Conservation (phyloP, 208 protist genomes). For the Trypanosomatidae sp. region DNA sequence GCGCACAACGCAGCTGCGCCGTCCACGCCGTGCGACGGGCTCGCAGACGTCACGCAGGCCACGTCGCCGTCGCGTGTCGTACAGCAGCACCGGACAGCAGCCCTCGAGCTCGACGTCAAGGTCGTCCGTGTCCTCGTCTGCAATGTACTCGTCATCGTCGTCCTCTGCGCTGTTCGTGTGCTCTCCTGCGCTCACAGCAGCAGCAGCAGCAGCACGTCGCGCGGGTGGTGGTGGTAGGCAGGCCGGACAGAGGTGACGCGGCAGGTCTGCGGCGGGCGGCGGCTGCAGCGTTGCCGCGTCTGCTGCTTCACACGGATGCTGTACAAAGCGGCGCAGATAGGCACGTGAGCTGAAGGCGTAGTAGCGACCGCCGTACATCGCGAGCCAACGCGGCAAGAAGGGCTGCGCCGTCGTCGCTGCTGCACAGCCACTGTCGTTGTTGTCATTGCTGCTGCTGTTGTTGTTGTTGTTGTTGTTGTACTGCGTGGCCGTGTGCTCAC, state of each 20-base stretch:
- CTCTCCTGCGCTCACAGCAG: no score
- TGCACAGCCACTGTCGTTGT: no score
- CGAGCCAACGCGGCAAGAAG: conserved; percentile 22
- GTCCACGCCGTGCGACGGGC: conserved; percentile 52
- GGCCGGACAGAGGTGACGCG: conserved; percentile 5
- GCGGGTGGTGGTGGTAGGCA: no score
- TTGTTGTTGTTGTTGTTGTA: no score
- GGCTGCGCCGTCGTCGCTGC: no score
- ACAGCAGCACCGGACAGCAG: conserved; percentile 86
- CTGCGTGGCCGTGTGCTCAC: no score
- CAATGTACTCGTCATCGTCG: no score
- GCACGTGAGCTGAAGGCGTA: conserved; percentile 56
- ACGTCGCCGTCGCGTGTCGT: conserved; percentile 63
- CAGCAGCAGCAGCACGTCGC: no score
- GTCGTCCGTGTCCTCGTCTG: neutral
- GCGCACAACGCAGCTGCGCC: conserved; percentile 35
- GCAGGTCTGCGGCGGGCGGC: conserved; percentile 36
- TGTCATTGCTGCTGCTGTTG: no score
- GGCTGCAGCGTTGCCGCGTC: conserved; percentile 18
- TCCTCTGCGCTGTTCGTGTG: no score
- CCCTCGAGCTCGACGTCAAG: conserved; percentile 28
- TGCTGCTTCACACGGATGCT: conserved; percentile 32
- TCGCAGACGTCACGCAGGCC: conserved; percentile 70
- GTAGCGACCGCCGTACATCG: conserved; percentile 45
- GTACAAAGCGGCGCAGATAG: conserved; percentile 52